Evolutionary conservation across 805 yeast genomes (phyloP).

Genomic region (Phaffomyces thermotolerans): DNA sequence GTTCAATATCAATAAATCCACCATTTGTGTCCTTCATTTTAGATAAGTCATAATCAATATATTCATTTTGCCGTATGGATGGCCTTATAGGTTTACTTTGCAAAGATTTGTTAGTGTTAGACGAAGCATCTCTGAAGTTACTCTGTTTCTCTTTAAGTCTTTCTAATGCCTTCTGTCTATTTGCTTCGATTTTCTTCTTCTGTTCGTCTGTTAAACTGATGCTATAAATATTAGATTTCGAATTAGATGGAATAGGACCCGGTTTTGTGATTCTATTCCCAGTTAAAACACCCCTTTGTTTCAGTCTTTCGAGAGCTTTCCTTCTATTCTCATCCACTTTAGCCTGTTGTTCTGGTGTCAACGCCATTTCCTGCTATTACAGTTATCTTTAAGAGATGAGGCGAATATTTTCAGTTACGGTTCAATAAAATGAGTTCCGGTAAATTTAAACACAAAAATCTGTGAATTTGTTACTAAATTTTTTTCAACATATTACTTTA

Average conservation of each 20-base stretch:
- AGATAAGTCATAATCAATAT: constrained; percentile 80
- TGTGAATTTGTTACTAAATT: too few relatives aligned
- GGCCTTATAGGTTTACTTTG: constrained; percentile 25
- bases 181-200: constrained; percentile 39
- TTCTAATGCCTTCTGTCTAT: constrained; percentile 47
- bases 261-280: constrained; percentile 16
- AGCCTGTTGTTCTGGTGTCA: constrained; percentile 25
- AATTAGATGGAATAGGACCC: constrained; percentile 5
- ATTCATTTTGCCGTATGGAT: constrained; percentile 51
- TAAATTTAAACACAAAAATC: background rate
- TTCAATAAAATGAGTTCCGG: background rate
- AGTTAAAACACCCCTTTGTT: constrained; percentile 32
- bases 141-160: constrained; percentile 29
- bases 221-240: constrained; percentile 9
- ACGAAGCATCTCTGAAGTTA: constrained; percentile 33
- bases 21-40: constrained; percentile 88
- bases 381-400: background rate
- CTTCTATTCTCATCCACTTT: constrained; percentile 51
- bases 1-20: constrained; percentile 37
- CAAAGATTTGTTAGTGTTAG: constrained; percentile 17
- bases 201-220: constrained; percentile 42
- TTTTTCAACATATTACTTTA: too few relatives aligned
- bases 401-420: background rate
- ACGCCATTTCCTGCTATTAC: constrained; percentile 8
- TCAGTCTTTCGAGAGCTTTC: constrained; percentile 52